Evolutionary conservation across 805 yeast genomes (phyloP).

Genomic region (Zygosaccharomyces bailii): DNA sequence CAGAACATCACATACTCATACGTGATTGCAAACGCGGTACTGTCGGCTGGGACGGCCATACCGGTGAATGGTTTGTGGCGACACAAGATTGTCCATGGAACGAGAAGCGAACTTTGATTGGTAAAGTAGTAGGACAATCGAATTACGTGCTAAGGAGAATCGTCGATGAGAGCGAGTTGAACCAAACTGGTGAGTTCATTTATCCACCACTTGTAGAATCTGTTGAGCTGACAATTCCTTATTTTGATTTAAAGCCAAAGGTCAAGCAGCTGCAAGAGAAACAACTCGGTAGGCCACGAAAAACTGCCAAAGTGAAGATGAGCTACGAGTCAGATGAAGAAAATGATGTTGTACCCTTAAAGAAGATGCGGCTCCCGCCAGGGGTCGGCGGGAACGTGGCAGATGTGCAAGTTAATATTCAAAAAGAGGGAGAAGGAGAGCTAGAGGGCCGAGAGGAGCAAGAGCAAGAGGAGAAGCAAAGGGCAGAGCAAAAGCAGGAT

Average conservation of each 20-base stretch:
- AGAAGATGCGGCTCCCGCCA: slow-evolving; percentile 17
- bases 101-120: slow-evolving; percentile 40
- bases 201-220: slow-evolving; percentile 48
- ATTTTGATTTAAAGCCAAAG: slow-evolving; percentile 37
- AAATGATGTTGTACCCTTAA: slow-evolving; percentile 18
- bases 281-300: slow-evolving; percentile 14
- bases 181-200: slow-evolving; percentile 37
- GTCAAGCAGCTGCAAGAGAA: slow-evolving; percentile 8
- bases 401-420: neutral
- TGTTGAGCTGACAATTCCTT: slow-evolving; percentile 44
- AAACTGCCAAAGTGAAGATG: slow-evolving; percentile 36
- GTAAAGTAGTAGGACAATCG: slow-evolving; percentile 55
- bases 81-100: slow-evolving; percentile 47
- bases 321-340: slow-evolving; percentile 41
- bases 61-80: slow-evolving; percentile 42
- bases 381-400: slow-evolving; percentile 3
- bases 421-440: neutral
- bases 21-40: slow-evolving; percentile 51
- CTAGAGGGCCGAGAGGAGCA: no score
- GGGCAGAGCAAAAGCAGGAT: neutral
- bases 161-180: slow-evolving; percentile 35
- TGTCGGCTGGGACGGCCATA: slow-evolving; percentile 47
- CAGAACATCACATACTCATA: slow-evolving; percentile 52
- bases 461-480: neutral
- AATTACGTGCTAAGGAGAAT: slow-evolving; percentile 52